Base-by-base conservation (phyloP, 768 basidiomycete species). In the Filobasidium floriforme region DNA sequence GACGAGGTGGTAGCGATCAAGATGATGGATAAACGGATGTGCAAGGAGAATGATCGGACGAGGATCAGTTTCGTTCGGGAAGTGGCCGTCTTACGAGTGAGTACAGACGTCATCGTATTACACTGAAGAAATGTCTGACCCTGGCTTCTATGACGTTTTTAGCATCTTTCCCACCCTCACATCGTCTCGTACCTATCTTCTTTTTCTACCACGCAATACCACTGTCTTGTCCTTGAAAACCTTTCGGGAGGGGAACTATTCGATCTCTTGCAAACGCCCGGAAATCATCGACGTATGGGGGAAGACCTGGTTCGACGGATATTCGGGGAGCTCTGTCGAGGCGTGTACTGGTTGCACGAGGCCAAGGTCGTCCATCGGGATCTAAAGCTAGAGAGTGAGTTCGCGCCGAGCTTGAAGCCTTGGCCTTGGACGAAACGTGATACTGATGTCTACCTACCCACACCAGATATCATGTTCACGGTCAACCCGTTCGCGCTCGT, bases 301-400 rank as follows among this genome's bases (percentile, higher is more conserved):
- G 70, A 74, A 51, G 70, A 67, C 4, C 82, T 88, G 19, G 79
- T 90, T 3, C 79, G 84, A 54, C 79, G 89, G 29, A 86, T 92
- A 57, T 90, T 87, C 82, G 81, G 81, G 41, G 92, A 92, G 77
- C 81, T 94, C 3, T 85, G 84, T 66, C 83, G 83, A 41, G 90
- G 87, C 7, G 87, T 92, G 0, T 86, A 85, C 6, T 94, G 90
- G 89, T 86, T 94, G 85, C 91, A 94, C 73, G 82, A 84, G 44
- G 88, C 89, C 15, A 87, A 86, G 0, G 82, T 92, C 46, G 90
- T 94, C 1, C 92, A 94, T 77, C 83, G 92, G 3, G 92, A 93
- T 78, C 86, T 94, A 80, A 94, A 94, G 80, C 85, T 84, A 37
- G 83, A 84, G 71, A 84, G 83, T 84, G 70, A 73, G 83, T 79